Base-by-base conservation (phyloP, 2,329 filamentous ascomycete genomes). In the Decorospora gaudefroyi region DNA sequence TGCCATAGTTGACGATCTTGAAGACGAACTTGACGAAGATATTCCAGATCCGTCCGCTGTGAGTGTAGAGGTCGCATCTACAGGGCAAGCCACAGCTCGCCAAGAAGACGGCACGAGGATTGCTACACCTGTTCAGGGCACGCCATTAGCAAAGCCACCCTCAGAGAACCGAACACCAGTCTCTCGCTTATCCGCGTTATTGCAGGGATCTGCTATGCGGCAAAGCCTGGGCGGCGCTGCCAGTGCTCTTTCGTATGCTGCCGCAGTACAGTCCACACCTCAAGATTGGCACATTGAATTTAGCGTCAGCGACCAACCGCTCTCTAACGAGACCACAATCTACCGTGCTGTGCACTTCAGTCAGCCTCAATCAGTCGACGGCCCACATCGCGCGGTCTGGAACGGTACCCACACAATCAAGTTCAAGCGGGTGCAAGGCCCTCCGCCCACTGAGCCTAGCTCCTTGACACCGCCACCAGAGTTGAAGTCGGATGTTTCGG, bases 281-380 rank as follows among this genome's bases (percentile, higher is more conserved):
- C 87, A 95, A 64, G 91, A 97, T 64, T 99, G 93, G 93, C 92
- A 99, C 62, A 90, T 99, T 49, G 89, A 97, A 64, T 99, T 99
- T 72, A 91, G 83, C 55, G 81, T 97, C 35, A 87, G 95, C 53
- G 87, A 81, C 39, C 90, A 90, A 67, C 80, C 87, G 1, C 87
- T 99, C 46, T 79, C 88, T 0, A 93, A 91, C 57, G 91, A 97
- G 60, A 96, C 89, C 0, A 99, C 93, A 0, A 92, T 99, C 42
- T 99, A 97, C 64, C 86, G 92, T 33, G 93, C 93, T 21, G 89
- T 97, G 6, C 89, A 96, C 63, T 87, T 83, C 64, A 82, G 79
- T 73, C 78, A 81, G 46, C 71, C 76, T 10, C 73, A 79, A 34
- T 67, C 78, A 8, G 81, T 87, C 13, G 89, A 95, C 43, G 78